Evolutionary conservation across 495 filamentous ascomycete genomes (phyloP).

Genomic region (Podospora pseudocomata): DNA sequence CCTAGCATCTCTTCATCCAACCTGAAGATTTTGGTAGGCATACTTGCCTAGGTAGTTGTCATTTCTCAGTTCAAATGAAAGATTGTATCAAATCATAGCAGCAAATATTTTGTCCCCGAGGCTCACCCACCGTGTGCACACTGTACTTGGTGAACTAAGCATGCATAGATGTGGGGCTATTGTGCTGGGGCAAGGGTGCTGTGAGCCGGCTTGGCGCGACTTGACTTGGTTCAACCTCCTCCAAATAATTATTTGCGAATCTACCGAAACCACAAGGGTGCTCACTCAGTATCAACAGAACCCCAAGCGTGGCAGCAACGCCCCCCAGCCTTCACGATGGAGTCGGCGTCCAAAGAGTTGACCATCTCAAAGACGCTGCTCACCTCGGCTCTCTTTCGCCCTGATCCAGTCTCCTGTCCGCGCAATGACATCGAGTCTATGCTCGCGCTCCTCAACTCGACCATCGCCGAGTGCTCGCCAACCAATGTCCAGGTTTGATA

Average conservation of each 20-base stretch:
- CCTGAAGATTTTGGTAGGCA: no score
- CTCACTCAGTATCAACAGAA: constrained; percentile 1
- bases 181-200: not conserved
- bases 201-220: not conserved
- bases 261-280: not conserved
- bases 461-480: constrained; percentile 70
- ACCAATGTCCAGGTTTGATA: constrained; percentile 94
- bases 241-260: not conserved
- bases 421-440: constrained; percentile 71
- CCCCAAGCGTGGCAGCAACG: not conserved
- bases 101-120: not conserved
- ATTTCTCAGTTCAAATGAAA: no score
- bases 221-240: not conserved
- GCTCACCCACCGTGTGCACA: not conserved
- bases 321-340: constrained; percentile 45
- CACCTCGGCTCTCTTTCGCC: constrained; percentile 66
- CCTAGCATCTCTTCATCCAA: no score
- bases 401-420: constrained; percentile 67
- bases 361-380: constrained; percentile 81
- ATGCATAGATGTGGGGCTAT: not conserved
- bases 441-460: constrained; percentile 62
- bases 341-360: constrained; percentile 68
- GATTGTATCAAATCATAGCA: not conserved
- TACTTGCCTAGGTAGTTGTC: no score
- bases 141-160: not conserved